These are phyloP conservation scores for Hylodesmum podocarpum DNA, from an alignment of 306 rosid species.

Conservation along the genomic window DNA sequence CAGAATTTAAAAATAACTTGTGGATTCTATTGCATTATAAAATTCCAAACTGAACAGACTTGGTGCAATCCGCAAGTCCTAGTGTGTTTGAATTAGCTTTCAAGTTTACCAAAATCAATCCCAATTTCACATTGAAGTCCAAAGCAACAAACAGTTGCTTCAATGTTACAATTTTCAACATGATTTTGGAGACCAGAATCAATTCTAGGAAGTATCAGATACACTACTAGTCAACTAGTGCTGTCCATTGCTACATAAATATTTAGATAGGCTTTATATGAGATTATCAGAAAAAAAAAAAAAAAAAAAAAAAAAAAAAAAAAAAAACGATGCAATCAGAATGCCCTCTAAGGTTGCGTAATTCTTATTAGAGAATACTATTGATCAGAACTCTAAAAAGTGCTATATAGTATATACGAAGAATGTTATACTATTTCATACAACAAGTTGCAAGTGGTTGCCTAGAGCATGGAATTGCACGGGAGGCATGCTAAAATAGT, in stretches of 20 bases:
- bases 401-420: background rate
- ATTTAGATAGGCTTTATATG: background rate
- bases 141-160: no score
- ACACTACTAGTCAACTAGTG: background rate
- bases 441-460: slow-evolving; percentile 10
- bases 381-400: background rate
- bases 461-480: background rate
- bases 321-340: background rate
- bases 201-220: no score
- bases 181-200: no score
- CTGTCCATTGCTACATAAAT: background rate
- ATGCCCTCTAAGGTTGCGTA: background rate
- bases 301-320: no score
- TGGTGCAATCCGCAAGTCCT: background rate
- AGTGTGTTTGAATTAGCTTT: no score
- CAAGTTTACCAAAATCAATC: no score
- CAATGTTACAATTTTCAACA: no score
- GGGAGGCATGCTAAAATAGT: background rate
- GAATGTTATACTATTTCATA: background rate
- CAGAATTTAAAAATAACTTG: background rate
- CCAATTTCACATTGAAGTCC: no score
- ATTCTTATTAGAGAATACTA: background rate
- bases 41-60: background rate
- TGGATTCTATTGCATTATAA: background rate
- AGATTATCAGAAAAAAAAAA: background rate